Evolutionary conservation across 139 green algal genomes (phyloP).

Genomic region (Volvox africanus): DNA sequence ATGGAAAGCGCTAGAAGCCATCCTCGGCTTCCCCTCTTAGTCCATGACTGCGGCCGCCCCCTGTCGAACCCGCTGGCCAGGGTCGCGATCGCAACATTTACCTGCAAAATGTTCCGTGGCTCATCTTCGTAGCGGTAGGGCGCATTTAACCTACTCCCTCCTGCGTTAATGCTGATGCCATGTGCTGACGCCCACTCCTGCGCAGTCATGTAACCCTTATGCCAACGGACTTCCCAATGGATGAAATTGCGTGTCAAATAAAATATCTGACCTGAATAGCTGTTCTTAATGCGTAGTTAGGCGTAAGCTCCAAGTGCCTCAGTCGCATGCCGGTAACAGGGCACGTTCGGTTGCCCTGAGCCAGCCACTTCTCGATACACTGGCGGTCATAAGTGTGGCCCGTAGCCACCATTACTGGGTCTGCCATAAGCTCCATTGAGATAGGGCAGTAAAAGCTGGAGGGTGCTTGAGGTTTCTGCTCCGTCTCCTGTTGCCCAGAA

Average conservation of each 20-base stretch:
- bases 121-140: constrained; percentile 65
- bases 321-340: constrained; percentile 92
- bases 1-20: too few relatives aligned
- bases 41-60: too few relatives aligned
- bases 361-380: constrained; percentile 93
- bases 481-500: background rate
- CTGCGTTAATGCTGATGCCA: constrained; percentile 64
- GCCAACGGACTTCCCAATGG: background rate
- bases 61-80: background rate
- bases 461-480: constrained; percentile 28
- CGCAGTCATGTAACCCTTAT: background rate
- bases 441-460: constrained; percentile 88
- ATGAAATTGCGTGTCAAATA: background rate
- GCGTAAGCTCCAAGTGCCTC: constrained; percentile 90
- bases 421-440: constrained; percentile 93
- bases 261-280: constrained; percentile 80
- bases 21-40: too few relatives aligned
- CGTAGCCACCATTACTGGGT: constrained; percentile 95
- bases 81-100: constrained; percentile 25
- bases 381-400: constrained; percentile 94
- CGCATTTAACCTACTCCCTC: constrained; percentile 33
- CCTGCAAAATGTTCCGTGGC: constrained; percentile 84
- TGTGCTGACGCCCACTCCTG: constrained; percentile 86
- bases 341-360: constrained; percentile 90
- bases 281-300: constrained; percentile 92